Evolutionary conservation across 495 filamentous ascomycete genomes (phyloP), one percentile per base, ranked within the genome.

Genomic region (Hyaloscypha bicolor): DNA sequence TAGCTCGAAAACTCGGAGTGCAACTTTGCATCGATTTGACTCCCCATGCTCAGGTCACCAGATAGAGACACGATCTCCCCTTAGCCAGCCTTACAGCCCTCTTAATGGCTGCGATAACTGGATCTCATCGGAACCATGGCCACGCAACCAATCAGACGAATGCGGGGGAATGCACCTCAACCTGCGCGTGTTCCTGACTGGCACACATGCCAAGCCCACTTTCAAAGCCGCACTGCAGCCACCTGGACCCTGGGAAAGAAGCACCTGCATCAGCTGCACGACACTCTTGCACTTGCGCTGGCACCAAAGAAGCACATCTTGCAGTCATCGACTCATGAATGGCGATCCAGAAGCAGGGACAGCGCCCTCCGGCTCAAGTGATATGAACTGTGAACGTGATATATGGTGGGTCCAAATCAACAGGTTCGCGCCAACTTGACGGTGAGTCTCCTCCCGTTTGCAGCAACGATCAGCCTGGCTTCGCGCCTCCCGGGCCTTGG

Each of bases 401-500:
- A 4, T 48, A 12, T 19, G 11, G 42, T 48, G 42, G 16, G 42
- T 19, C 42, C 42, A 12, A 37, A 12, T 48, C 42, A 48, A 19
- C 12, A 19, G 16, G 0, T 48, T 16, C 1, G 11, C 16, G 16
- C 4, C 16, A 48, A 48, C 0, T 48, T 19, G 4, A 14, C 9
- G 16, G 42, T 4, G 9, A 48, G 42, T 19, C 16, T 29, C 45
- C 48, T 21, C 25, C n/a, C 14, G 61, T 55, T 63, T 63, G 30
- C 33, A 63, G 61, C 16, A 6, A 55, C 3, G 61, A 63, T 63
- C 61, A 63, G 60, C 42, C 60, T 25, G 45, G 8, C 33, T 32
- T 19, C 31, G 37, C 30, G 29, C 61, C 45, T 16, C 30, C 21
- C 22, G 31, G 61, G 61, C 11, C 21, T n/a, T 25, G 19, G 51